Conservation (phyloP, 306 rosid species). For the Trifolium fragiferum region DNA sequence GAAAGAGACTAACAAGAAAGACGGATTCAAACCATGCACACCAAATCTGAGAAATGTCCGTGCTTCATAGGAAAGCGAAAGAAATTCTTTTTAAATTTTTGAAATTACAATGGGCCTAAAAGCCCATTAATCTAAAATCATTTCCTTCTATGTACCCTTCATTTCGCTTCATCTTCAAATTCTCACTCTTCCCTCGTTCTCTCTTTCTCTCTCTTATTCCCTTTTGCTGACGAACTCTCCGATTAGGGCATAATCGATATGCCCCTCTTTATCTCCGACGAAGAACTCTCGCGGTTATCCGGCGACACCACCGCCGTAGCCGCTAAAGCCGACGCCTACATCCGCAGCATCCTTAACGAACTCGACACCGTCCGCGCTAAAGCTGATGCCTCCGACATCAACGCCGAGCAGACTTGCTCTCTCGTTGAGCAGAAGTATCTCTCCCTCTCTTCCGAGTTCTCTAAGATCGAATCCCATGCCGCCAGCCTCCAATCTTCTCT, state of each 20-base stretch:
- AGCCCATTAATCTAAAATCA: neutral
- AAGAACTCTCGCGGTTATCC: constrained; percentile 73
- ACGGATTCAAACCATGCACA: too few species aligned
- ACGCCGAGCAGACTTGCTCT: constrained; percentile 95
- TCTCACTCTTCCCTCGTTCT: constrained; percentile 41
- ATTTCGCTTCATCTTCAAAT: constrained; percentile 43
- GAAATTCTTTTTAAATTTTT: too few species aligned
- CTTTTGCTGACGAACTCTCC: constrained; percentile 5
- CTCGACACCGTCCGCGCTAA: constrained; percentile 83
- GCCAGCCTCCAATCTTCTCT: constrained; percentile 74
- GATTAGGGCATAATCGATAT: constrained; percentile 51
- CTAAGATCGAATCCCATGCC: constrained; percentile 68
- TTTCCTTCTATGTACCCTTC: neutral
- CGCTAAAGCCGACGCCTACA: constrained; percentile 82
- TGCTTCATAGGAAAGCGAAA: too few species aligned
- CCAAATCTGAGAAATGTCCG: too few species aligned
- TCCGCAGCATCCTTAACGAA: constrained; percentile 70
- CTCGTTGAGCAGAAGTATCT: constrained; percentile 92
- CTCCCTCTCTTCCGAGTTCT: constrained; percentile 72
- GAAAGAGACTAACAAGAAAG: too few species aligned
- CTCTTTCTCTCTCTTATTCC: neutral
- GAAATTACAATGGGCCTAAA: neutral
- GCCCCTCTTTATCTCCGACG: constrained; percentile 84
- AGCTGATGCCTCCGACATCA: constrained; percentile 78
- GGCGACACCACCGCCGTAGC: constrained; percentile 61